These are phyloP conservation scores for Botrytis elliptica DNA, from an alignment of 2,329 filamentous ascomycete species.

Conservation along the genomic window DNA sequence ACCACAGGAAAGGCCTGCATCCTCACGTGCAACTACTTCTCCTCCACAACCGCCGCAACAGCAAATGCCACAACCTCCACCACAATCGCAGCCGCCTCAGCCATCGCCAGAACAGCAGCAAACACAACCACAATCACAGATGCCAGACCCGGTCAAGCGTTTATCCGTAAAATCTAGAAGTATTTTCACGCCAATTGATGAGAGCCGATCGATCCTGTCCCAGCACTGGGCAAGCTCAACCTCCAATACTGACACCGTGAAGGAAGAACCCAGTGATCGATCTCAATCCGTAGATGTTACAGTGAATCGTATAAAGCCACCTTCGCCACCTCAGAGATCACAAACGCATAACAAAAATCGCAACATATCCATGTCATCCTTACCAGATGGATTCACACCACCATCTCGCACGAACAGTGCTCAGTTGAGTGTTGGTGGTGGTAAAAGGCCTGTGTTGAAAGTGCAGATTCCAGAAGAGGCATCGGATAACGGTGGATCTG, in stretches of 20 bases:
- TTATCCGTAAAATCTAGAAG: slow-evolving; percentile 59
- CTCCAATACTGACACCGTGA: slow-evolving; percentile 40
- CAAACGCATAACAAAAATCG: slow-evolving; percentile 47
- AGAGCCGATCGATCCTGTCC: slow-evolving; percentile 82
- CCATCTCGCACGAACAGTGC: slow-evolving; percentile 78
- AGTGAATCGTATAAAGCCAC: slow-evolving; percentile 55
- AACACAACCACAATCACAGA: slow-evolving; percentile 50
- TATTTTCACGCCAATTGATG: slow-evolving; percentile 97
- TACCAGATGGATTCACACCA: slow-evolving; percentile 66
- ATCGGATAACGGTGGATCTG: slow-evolving; percentile 69
- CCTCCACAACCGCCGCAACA: slow-evolving; percentile 60
- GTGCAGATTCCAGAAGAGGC: slow-evolving; percentile 94
- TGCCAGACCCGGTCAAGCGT: slow-evolving; percentile 51
- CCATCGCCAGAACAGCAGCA: slow-evolving; percentile 44
- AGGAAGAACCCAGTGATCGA: slow-evolving; percentile 42
- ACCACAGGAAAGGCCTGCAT: slow-evolving; percentile 52
- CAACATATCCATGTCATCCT: slow-evolving; percentile 47
- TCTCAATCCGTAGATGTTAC: slow-evolving; percentile 65
- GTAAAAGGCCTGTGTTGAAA: slow-evolving; percentile 78
- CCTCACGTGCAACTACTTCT: slow-evolving; percentile 50
- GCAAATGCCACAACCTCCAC: slow-evolving; percentile 51
- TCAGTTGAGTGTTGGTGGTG: slow-evolving; percentile 53
- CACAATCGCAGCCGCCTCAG: slow-evolving; percentile 43
- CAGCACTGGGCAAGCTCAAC: slow-evolving; percentile 74
- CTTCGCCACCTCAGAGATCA: slow-evolving; percentile 50